Percentiles rank a stretch among this genome's conserved stretches.
phyloP scores from a whole-genome alignment of 441 rosid species.

The Croton laevigatus region DNA sequence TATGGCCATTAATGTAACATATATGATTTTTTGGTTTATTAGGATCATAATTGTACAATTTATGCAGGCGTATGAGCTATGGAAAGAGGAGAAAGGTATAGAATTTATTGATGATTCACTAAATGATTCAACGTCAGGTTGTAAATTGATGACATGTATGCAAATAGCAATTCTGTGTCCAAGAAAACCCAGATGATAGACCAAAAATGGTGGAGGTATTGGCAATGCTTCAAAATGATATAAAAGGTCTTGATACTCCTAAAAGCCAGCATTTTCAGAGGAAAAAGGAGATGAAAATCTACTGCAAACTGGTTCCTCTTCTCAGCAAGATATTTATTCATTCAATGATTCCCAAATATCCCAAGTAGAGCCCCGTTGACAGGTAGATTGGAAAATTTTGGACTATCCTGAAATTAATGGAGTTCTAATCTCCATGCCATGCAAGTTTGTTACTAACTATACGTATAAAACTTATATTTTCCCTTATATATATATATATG shows the following conservation, averaged over 20 bases:
- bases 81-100: constrained; percentile 1
- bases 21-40: no score
- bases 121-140: constrained; percentile 12
- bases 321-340: no score
- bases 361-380: not conserved
- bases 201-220: constrained; percentile 30
- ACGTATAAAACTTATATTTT: no score
- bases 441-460: no score
- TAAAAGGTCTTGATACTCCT: constrained; percentile 9
- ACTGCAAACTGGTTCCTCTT: no score
- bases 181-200: constrained; percentile 20
- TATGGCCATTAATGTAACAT: not conserved
- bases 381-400: no score
- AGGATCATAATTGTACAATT: not conserved
- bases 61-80: constrained; percentile 21
- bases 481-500: no score
- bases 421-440: no score
- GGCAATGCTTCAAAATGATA: constrained; percentile 23
- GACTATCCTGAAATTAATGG: no score
- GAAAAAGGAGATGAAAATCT: not conserved
- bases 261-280: constrained; percentile 31
- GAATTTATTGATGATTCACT: constrained; percentile 12
- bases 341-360: not conserved
- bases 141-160: constrained; percentile 23
- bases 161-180: constrained; percentile 23